Evolutionary conservation across 495 filamentous ascomycete species (phyloP), one percentile per base, ranked within the genome.

Genomic region (Lophiostoma macrostomum): DNA sequence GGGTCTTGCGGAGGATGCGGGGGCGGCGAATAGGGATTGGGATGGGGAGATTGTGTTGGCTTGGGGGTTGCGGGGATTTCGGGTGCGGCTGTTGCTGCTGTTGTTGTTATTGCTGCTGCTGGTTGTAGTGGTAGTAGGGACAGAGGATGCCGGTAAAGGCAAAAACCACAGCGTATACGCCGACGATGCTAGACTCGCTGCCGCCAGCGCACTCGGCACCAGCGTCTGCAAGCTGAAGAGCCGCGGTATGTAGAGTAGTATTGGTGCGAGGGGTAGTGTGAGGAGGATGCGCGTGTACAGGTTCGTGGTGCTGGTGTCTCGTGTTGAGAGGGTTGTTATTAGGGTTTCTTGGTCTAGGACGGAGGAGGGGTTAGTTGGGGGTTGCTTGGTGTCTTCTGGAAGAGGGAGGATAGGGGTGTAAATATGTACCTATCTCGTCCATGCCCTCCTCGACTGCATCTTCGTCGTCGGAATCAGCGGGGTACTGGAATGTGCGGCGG

Each of bases 401-500:
- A 36, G 32, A n/a, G 22, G 32, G 34, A 27, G n/a, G n/a, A n/a
- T n/a, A 30, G 25, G 14, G 20, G 28, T 27, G 50, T 6, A 25
- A 23, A 20, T 29, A 37, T 18, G n/a, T 50, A 49, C 60, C 67
- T 58, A 67, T 58, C 61, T 69, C 67, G 47, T 70, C 69, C 23
- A 71, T 59, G 19, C 67, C 64, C 48, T 67, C 65, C 10, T 68
- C 64, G 5, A 48, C 40, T 22, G 54, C 50, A 13, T 64, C 58
- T n/a, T 64, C 67, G 35, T 47, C 51, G 28, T 59, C 53, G 32
- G 39, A 44, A 16, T 66, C 64, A 41, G 52, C 49, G 20, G 69
- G 69, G 48, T 69, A 71, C 38, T 47, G 50, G 64, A 71, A 67
- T 19, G 67, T 56, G 27, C 58, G 58, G 48, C 69, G 63, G 32